These are phyloP conservation scores for Madurella mycetomatis DNA, from an alignment of 2,329 filamentous ascomycete species.

Conservation along the genomic window DNA sequence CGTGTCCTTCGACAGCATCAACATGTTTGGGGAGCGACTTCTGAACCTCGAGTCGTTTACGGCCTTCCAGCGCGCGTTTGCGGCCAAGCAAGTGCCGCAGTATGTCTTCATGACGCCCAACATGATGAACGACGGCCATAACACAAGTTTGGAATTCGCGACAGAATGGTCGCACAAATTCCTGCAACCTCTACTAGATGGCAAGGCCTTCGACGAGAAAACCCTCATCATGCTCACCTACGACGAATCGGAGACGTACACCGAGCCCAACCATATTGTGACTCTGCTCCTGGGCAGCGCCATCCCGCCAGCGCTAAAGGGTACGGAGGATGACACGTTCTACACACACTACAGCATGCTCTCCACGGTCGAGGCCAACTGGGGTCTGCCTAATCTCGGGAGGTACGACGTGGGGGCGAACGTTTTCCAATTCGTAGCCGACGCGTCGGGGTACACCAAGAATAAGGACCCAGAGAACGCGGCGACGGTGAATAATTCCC, in stretches of 20 bases:
- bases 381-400: conserved; percentile 39
- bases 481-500: conserved; percentile 34
- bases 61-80: conserved; percentile 56
- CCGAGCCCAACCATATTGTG: conserved; percentile 49
- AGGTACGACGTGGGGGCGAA: conserved; percentile 38
- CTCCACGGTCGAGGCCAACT: conserved; percentile 40
- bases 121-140: conserved; percentile 63
- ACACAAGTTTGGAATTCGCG: conserved; percentile 49
- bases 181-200: conserved; percentile 48
- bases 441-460: conserved; percentile 21
- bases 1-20: conserved; percentile 40
- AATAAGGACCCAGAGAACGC: conserved; percentile 36
- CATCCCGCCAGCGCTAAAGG: conserved; percentile 42
- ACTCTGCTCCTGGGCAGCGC: conserved; percentile 53
- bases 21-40: conserved; percentile 42
- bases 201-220: conserved; percentile 46
- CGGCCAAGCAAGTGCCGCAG: conserved; percentile 55
- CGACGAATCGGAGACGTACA: conserved; percentile 53
- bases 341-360: conserved; percentile 43
- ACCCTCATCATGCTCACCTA: conserved; percentile 56
- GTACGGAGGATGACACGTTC: conserved; percentile 48
- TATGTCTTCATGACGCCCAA: conserved; percentile 61
- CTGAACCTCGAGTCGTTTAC: conserved; percentile 59
- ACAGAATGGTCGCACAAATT: conserved; percentile 50
- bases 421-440: conserved; percentile 27